phyloP scores from a whole-genome alignment of 176 grass and related monocot species.

The Coix lacrymajobi region DNA sequence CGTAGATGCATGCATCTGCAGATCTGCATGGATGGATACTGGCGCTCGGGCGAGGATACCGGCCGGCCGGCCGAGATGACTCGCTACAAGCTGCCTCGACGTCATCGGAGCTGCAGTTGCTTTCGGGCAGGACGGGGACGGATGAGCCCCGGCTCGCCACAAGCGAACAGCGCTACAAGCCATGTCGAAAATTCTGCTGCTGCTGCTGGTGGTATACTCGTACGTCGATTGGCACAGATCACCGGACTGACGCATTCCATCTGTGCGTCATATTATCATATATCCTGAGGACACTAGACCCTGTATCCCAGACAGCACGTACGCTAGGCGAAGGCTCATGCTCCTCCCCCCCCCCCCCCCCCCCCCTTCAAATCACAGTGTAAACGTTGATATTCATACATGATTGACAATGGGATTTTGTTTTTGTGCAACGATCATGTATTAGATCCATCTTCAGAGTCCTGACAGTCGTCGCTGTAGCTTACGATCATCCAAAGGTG shows the following conservation, averaged over 20 bases:
- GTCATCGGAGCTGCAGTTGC: background rate
- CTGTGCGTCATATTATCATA: background rate
- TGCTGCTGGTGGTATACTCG: background rate
- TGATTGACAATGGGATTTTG: too few relatives aligned
- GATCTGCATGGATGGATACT: background rate
- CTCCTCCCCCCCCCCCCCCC: too few relatives aligned
- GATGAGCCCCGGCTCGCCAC: background rate
- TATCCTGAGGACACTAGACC: background rate
- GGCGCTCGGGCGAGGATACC: background rate
- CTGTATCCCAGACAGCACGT: too few relatives aligned
- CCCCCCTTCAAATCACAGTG: too few relatives aligned
- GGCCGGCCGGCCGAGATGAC: background rate
- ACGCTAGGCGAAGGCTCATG: too few relatives aligned
- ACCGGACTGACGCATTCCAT: background rate
- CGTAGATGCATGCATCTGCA: background rate
- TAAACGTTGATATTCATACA: too few relatives aligned
- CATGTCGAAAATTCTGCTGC: background rate
- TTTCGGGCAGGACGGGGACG: background rate
- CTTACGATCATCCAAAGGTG: background rate
- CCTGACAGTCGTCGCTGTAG: background rate
- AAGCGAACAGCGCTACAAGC: background rate
- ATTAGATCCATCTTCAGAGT: background rate
- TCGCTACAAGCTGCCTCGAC: background rate
- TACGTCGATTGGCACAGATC: background rate
- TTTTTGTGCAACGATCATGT: background rate